Conservation (phyloP, 345 rosid genomes). For the Cardamine resedifolia region DNA sequence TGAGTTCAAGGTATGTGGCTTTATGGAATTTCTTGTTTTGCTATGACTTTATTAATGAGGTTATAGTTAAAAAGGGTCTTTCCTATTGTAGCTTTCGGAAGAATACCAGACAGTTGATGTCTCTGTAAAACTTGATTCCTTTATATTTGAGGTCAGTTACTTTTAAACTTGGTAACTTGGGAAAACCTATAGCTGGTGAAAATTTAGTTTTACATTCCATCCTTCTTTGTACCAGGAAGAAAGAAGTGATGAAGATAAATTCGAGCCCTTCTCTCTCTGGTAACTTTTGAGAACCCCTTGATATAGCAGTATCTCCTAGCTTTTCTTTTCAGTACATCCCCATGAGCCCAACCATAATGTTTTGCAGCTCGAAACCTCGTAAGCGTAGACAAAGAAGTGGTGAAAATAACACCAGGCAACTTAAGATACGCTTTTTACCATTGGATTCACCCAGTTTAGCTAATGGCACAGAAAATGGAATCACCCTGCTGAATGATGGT, state of each 20-base stretch:
- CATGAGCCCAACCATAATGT: constrained; percentile 35
- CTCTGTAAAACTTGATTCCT: constrained; percentile 68
- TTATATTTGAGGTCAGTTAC: constrained; percentile 71
- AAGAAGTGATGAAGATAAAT: constrained; percentile 50
- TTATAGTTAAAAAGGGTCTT: constrained; percentile 33
- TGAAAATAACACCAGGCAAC: constrained; percentile 43
- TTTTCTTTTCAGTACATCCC: constrained; percentile 11
- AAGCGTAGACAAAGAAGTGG: constrained; percentile 46
- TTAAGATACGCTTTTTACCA: constrained; percentile 54
- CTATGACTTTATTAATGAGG: constrained; percentile 15
- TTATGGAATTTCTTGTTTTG: constrained; percentile 30
- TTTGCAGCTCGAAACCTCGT: constrained; percentile 61
- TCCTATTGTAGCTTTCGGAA: constrained; percentile 59
- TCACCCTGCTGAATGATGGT: constrained; percentile 52
- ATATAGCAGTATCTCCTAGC: constrained; percentile 10
- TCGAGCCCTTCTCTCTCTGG: constrained; percentile 67
- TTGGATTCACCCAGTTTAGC: constrained; percentile 56
- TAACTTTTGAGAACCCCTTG: constrained; percentile 40
- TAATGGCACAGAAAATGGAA: constrained; percentile 40
- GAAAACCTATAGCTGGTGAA: constrained; percentile 12
- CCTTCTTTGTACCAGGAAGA: constrained; percentile 52
- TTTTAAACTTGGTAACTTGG: constrained; percentile 25
- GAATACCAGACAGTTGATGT: constrained; percentile 79
- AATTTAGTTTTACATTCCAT: background rate
- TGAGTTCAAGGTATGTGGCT: constrained; percentile 90